Evolutionary conservation across 78 protist genomes (phyloP).

Genomic region (Polysphondylium violaceum): DNA sequence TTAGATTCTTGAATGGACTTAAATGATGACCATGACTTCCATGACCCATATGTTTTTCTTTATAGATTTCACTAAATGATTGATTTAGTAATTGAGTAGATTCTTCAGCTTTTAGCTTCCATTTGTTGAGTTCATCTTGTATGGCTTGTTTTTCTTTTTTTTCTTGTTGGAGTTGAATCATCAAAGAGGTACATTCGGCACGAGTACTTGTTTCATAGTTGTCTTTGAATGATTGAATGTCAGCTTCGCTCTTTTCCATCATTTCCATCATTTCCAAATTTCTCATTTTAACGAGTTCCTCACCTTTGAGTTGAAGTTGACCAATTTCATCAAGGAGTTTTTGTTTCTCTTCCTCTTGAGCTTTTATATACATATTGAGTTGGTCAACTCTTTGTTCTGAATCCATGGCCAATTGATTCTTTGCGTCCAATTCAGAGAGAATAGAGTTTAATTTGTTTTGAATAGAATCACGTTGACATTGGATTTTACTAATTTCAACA

Average conservation of each 20-base stretch:
- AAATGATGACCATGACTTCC: constrained; percentile 4
- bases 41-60: constrained; percentile 1
- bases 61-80: constrained; percentile 1
- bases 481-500: constrained; percentile 12
- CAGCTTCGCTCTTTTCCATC: constrained; percentile 7
- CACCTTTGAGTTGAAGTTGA: neutral
- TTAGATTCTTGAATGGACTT: constrained; percentile 20
- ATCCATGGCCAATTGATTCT: no score
- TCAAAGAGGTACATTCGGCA: neutral
- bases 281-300: neutral
- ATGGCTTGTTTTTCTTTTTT: constrained; percentile 38
- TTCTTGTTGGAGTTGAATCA: constrained; percentile 14
- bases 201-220: neutral
- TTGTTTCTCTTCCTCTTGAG: constrained; percentile 4
- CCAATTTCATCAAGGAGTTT: neutral
- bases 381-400: no score
- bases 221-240: constrained; percentile 7
- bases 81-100: constrained; percentile 11
- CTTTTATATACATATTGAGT: no score
- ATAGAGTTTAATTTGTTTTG: constrained; percentile 11
- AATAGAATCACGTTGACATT: constrained; percentile 13
- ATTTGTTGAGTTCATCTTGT: constrained; percentile 33
- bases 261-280: constrained; percentile 5
- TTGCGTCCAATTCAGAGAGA: constrained; percentile 2
- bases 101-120: constrained; percentile 22